Conservation (phyloP, 257 asterid species). For the Fraxinus anomala region DNA sequence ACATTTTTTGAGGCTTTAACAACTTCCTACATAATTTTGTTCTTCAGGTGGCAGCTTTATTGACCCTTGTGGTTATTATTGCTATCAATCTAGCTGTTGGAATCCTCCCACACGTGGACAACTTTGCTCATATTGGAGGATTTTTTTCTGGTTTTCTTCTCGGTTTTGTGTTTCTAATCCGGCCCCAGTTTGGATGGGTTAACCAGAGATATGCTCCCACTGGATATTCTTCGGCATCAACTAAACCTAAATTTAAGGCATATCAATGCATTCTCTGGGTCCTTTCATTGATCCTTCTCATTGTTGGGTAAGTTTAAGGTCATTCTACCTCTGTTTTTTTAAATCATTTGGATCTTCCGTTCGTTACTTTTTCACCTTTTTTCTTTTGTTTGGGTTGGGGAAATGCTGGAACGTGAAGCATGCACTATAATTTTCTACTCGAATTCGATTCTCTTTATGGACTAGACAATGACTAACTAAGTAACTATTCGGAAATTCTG, state of each 20-base stretch:
- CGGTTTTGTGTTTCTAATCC: constrained; percentile 79
- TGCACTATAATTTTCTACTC: not conserved
- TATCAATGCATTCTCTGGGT: constrained; percentile 79
- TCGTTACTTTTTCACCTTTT: not conserved
- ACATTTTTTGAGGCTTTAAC: constrained; percentile 5
- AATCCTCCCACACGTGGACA: constrained; percentile 89
- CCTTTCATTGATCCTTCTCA: constrained; percentile 63
- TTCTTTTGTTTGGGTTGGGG: constrained; percentile 4
- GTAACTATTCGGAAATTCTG: not conserved
- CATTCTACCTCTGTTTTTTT: not conserved
- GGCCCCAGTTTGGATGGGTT: constrained; percentile 92
- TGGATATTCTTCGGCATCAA: constrained; percentile 38
- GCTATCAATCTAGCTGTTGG: constrained; percentile 77
- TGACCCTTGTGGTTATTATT: constrained; percentile 71
- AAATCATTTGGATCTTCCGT: not conserved
- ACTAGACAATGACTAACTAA: not conserved
- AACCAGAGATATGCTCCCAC: constrained; percentile 62
- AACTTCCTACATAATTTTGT: constrained; percentile 15
- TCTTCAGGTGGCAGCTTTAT: constrained; percentile 62
- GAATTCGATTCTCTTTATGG: not conserved
- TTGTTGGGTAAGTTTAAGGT: constrained; percentile 59
- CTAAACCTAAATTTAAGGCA: constrained; percentile 62
- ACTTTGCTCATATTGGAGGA: constrained; percentile 93
- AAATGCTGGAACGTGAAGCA: not conserved
- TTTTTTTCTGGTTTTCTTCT: constrained; percentile 82